Percentiles rank a stretch among this genome's conserved stretches.
Evolutionary conservation across 2,329 filamentous ascomycete species (phyloP).

Genomic region (Penicillium sp.): DNA sequence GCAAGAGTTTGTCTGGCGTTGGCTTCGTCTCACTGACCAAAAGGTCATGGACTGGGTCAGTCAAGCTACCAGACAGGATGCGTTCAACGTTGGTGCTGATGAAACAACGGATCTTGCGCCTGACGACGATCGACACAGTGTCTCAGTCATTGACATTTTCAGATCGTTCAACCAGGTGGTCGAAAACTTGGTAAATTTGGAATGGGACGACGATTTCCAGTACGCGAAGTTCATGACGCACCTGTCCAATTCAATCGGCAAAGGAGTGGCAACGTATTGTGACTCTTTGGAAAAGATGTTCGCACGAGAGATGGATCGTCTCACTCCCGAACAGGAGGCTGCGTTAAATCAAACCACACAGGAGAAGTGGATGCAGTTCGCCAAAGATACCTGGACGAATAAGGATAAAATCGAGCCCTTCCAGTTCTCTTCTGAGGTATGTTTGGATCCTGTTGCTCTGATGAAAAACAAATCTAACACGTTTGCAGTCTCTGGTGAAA

Average conservation of each 20-base stretch:
- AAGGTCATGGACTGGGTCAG: constrained; percentile 84
- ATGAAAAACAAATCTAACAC: constrained; percentile 13
- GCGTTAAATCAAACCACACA: constrained; percentile 77
- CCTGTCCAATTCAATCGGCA: constrained; percentile 78
- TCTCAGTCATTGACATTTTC: constrained; percentile 91
- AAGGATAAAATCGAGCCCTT: constrained; percentile 96
- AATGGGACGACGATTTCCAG: constrained; percentile 92
- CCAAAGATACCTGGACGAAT: constrained; percentile 87
- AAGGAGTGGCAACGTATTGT: constrained; percentile 84
- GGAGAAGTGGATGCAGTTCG: constrained; percentile 89
- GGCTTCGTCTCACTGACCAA: constrained; percentile 78
- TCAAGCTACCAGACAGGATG: constrained; percentile 85
- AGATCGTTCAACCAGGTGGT: constrained; percentile 89
- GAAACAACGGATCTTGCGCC: constrained; percentile 63
- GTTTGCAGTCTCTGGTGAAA: constrained; percentile 84
- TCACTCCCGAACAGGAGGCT: constrained; percentile 83
- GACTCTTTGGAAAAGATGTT: constrained; percentile 87
- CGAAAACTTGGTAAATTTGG: constrained; percentile 79
- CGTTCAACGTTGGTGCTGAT: constrained; percentile 73
- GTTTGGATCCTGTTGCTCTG: constrained; percentile 22
- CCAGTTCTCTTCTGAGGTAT: constrained; percentile 89
- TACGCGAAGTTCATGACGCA: constrained; percentile 98
- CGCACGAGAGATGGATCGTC: constrained; percentile 85
- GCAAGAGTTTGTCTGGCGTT: constrained; percentile 93
- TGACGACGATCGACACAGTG: constrained; percentile 86